These are phyloP conservation scores for Aurifilum marmelostoma DNA, from an alignment of 2,329 filamentous ascomycete species.

Conservation along the genomic window DNA sequence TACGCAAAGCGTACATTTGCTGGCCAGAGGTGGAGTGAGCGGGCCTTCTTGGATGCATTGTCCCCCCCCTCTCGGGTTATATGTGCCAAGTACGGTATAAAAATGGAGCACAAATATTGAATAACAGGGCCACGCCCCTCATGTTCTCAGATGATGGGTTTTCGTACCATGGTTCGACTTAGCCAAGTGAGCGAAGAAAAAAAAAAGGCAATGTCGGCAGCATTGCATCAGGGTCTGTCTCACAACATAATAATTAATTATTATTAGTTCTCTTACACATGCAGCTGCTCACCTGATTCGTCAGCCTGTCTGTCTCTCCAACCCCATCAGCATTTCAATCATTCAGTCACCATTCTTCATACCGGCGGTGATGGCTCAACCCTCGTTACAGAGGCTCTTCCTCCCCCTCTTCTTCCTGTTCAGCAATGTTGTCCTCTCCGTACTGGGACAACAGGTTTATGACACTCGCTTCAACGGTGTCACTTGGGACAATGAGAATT, in stretches of 20 bases:
- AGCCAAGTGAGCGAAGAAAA: neutral
- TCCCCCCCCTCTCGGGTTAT: neutral
- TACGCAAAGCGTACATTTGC: too few relatives aligned
- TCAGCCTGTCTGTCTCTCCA: neutral
- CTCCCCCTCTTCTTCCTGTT: conserved; percentile 3
- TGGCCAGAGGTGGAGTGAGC: neutral
- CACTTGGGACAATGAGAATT: conserved; percentile 36
- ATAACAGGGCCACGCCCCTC: neutral
- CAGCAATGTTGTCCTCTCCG: neutral
- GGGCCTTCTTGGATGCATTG: neutral
- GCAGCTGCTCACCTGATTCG: neutral
- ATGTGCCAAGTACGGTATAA: neutral
- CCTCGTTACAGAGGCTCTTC: neutral
- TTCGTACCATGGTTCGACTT: neutral
- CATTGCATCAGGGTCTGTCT: neutral
- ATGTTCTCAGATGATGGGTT: neutral
- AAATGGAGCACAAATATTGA: neutral
- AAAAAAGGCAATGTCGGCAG: neutral
- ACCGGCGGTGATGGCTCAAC: neutral
- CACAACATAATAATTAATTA: neutral
- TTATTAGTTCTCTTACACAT: neutral
- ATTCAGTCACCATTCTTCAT: too few relatives aligned
- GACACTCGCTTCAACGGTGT: conserved; percentile 35
- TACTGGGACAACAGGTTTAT: conserved; percentile 26
- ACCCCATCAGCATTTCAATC: neutral